Percentiles rank a stretch among this genome's conserved stretches.
Evolutionary conservation across 768 basidiomycete genomes (phyloP).

Genomic region (Lentinus tigrinus): DNA sequence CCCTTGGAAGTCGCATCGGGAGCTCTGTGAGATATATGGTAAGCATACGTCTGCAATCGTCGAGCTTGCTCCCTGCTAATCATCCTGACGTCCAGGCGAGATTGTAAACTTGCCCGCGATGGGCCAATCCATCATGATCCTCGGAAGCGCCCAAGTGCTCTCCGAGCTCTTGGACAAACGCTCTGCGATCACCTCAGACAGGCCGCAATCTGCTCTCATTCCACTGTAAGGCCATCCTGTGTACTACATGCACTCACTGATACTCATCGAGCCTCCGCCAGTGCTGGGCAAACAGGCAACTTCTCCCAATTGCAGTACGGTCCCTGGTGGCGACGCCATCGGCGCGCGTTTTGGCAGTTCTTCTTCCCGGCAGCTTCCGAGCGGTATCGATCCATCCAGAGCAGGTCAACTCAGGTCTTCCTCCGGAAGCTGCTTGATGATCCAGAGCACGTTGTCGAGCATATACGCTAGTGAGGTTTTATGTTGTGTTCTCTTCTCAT

Average conservation of each 20-base stretch:
- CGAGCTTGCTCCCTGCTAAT: background rate
- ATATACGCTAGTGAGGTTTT: constrained; percentile 5
- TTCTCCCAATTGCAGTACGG: constrained; percentile 7
- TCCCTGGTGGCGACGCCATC: constrained; percentile 7
- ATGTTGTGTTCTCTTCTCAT: background rate
- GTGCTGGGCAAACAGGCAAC: constrained; percentile 4
- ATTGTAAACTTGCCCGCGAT: constrained; percentile 12
- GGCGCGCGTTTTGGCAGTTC: constrained; percentile 12
- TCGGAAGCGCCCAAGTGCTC: background rate
- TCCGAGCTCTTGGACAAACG: constrained; percentile 17
- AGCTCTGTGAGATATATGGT: background rate
- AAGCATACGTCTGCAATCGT: background rate
- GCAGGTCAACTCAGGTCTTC: background rate
- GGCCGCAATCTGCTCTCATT: constrained; percentile 9
- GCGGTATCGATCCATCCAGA: constrained; percentile 1
- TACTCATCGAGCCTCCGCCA: background rate
- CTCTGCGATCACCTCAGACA: constrained; percentile 17
- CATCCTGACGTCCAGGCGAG: constrained; percentile 1
- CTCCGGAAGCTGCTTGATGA: constrained; percentile 3
- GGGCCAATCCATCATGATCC: constrained; percentile 5
- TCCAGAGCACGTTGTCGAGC: background rate
- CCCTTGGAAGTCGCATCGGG: too few species aligned
- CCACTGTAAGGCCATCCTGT: constrained; percentile 9
- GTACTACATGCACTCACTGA: background rate
- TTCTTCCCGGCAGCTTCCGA: background rate